Conservation (phyloP, 371 early-diverging fungal species). For the Fennellomyces sp. region DNA sequence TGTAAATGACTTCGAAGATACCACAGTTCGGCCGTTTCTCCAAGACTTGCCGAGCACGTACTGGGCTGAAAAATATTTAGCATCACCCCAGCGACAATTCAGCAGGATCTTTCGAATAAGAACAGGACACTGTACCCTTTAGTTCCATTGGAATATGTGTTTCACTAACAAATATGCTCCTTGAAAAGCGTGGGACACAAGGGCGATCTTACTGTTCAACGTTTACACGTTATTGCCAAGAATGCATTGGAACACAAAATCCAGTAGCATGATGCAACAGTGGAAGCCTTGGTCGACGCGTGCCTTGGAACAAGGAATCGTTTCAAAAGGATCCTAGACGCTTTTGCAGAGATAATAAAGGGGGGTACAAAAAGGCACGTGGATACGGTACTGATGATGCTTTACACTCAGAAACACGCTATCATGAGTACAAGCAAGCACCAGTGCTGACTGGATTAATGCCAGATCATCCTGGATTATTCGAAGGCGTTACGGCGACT, state of each 20-base stretch:
- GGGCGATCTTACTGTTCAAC: conserved; percentile 3
- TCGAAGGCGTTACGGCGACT: background rate
- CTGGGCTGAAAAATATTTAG: background rate
- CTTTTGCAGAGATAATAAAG: background rate
- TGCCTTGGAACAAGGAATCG: conserved; percentile 3
- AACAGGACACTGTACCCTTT: background rate
- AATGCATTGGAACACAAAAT: conserved; percentile 3
- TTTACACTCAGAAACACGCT: background rate
- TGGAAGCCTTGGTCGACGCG: conserved; percentile 2
- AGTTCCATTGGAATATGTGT: conserved; percentile 6
- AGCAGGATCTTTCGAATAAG: background rate
- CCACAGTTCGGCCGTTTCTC: background rate
- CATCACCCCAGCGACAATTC: background rate
- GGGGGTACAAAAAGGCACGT: background rate
- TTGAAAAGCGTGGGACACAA: conserved; percentile 3
- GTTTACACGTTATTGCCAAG: conserved; percentile 4
- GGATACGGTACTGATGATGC: background rate
- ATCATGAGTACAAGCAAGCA: background rate
- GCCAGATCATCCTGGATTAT: background rate
- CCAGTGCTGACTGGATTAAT: too few relatives aligned
- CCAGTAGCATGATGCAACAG: background rate
- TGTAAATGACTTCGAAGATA: background rate
- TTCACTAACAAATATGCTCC: conserved; percentile 9
- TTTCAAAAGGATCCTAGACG: conserved; percentile 7
- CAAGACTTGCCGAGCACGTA: background rate